phyloP scores from a whole-genome alignment of 768 basidiomycete genomes.

The Lentinula lateritia region DNA sequence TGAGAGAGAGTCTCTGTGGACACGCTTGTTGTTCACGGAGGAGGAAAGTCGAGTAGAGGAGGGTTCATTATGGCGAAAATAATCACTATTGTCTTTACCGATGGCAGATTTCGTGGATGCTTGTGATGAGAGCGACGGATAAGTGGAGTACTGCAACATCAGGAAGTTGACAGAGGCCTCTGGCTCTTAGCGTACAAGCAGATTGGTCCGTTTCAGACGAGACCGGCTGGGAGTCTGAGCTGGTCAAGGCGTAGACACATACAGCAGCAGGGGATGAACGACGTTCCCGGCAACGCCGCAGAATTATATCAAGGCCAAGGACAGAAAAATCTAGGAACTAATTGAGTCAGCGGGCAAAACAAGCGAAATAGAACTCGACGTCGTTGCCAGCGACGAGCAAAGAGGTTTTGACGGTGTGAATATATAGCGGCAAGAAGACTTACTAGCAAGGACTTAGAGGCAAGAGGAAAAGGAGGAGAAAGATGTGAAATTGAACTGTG shows the following conservation, averaged over 20 bases:
- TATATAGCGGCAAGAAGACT: slow-evolving; percentile 14
- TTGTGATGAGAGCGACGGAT: slow-evolving; percentile 30
- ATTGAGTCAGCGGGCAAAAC: slow-evolving; percentile 11
- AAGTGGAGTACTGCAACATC: slow-evolving; percentile 59
- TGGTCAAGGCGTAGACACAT: slow-evolving; percentile 34
- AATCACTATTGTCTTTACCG: slow-evolving; percentile 28
- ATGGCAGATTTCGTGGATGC: slow-evolving; percentile 12
- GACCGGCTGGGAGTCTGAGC: slow-evolving; percentile 54
- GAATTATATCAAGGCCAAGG: slow-evolving; percentile 16
- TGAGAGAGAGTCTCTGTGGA: slow-evolving; percentile 27
- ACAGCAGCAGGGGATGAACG: slow-evolving; percentile 25
- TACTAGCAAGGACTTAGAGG: slow-evolving; percentile 12
- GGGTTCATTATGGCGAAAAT: slow-evolving; percentile 38
- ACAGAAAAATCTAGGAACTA: slow-evolving; percentile 18
- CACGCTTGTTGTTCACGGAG: slow-evolving; percentile 28
- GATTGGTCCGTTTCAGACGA: slow-evolving; percentile 43
- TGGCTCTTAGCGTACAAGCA: slow-evolving; percentile 20
- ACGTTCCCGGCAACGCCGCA: slow-evolving; percentile 22
- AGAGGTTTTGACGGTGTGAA: slow-evolving; percentile 12
- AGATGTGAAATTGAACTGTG: slow-evolving; percentile 17
- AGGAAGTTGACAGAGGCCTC: slow-evolving; percentile 9
- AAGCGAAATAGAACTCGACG: neutral
- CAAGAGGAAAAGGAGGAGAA: slow-evolving; percentile 19
- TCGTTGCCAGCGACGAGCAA: slow-evolving; percentile 3
- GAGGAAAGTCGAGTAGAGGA: slow-evolving; percentile 12